phyloP scores from a whole-genome alignment of 306 rosid genomes.

The Rosa lucieae region DNA sequence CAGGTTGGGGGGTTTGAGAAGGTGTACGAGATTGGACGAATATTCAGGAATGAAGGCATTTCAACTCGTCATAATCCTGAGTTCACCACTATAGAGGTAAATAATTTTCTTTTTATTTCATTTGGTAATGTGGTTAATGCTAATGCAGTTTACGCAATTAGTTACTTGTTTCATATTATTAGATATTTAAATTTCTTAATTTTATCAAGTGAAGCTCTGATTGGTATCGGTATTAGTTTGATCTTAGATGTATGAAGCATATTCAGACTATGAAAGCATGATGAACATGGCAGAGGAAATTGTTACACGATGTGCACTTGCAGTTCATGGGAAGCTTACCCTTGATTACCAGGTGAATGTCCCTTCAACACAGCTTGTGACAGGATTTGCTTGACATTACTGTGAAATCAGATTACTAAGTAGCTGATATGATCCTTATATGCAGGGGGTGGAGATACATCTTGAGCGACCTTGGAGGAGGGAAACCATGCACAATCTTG shows the following conservation, averaged over 20 bases:
- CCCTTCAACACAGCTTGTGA: neutral
- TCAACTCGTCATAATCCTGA: constrained; percentile 99
- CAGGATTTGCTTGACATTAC: constrained; percentile 23
- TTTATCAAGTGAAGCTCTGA: constrained; percentile 35
- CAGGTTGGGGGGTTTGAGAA: constrained; percentile 98
- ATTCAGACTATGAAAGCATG: constrained; percentile 98
- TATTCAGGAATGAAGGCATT: constrained; percentile 97
- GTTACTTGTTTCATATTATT: constrained; percentile 14
- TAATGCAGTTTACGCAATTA: constrained; percentile 8
- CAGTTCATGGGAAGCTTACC: constrained; percentile 80
- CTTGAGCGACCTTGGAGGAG: constrained; percentile 93
- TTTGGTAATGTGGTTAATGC: constrained; percentile 21
- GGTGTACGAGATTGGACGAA: constrained; percentile 94
- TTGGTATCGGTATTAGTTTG: constrained; percentile 47
- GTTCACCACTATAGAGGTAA: constrained; percentile 97
- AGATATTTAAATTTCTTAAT: neutral
- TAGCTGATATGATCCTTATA: constrained; percentile 24
- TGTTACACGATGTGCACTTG: constrained; percentile 84
- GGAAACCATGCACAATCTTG: constrained; percentile 96
- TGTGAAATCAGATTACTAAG: neutral
- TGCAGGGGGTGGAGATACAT: constrained; percentile 83
- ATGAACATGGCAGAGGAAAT: constrained; percentile 93
- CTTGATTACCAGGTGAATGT: constrained; percentile 79
- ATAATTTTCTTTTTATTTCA: constrained; percentile 13
- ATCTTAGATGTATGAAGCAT: constrained; percentile 94